Conservation (phyloP, 2,329 filamentous ascomycete species). For the Phialemoniopsis sp. region DNA sequence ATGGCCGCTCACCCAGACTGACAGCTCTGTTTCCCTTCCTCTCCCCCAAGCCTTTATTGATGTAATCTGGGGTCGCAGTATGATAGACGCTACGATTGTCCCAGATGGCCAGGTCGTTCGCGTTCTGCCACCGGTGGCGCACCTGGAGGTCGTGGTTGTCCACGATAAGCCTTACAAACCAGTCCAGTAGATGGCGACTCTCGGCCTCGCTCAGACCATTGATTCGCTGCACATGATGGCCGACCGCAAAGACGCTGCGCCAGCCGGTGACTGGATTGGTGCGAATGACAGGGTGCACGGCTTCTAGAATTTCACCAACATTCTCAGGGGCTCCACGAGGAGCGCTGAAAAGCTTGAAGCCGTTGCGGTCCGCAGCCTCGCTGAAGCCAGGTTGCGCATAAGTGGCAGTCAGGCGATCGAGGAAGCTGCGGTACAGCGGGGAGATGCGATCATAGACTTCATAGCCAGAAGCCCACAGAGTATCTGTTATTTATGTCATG, state of each 20-base stretch:
- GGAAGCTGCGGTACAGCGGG: slow-evolving; percentile 48
- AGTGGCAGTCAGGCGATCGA: slow-evolving; percentile 54
- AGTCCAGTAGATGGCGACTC: slow-evolving; percentile 41
- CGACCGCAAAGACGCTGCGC: slow-evolving; percentile 50
- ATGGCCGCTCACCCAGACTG: slow-evolving; percentile 22
- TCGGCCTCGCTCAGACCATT: slow-evolving; percentile 44
- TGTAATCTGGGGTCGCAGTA: slow-evolving; percentile 48
- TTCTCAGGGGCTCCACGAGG: slow-evolving; percentile 47
- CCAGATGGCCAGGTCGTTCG: slow-evolving; percentile 51
- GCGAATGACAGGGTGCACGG: slow-evolving; percentile 49
- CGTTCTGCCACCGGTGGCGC: slow-evolving; percentile 34
- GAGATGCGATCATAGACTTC: slow-evolving; percentile 63
- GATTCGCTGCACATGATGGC: slow-evolving; percentile 44
- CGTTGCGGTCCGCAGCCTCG: slow-evolving; percentile 36
- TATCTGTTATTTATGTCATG: slow-evolving; percentile 36
- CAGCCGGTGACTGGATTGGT: slow-evolving; percentile 57
- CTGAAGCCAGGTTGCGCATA: slow-evolving; percentile 47
- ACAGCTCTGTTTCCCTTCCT: slow-evolving; percentile 36
- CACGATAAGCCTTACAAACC: slow-evolving; percentile 44
- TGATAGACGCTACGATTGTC: slow-evolving; percentile 55
- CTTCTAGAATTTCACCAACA: slow-evolving; percentile 39
- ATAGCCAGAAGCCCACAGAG: slow-evolving; percentile 65
- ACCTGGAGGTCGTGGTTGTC: slow-evolving; percentile 56
- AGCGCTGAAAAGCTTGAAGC: slow-evolving; percentile 39
- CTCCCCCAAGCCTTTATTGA: slow-evolving; percentile 38